A percentile compares a stretch with the other conserved stretches of the same genome.
Conservation (phyloP, 2,329 filamentous ascomycete genomes). For the Colletotrichum sp. region DNA sequence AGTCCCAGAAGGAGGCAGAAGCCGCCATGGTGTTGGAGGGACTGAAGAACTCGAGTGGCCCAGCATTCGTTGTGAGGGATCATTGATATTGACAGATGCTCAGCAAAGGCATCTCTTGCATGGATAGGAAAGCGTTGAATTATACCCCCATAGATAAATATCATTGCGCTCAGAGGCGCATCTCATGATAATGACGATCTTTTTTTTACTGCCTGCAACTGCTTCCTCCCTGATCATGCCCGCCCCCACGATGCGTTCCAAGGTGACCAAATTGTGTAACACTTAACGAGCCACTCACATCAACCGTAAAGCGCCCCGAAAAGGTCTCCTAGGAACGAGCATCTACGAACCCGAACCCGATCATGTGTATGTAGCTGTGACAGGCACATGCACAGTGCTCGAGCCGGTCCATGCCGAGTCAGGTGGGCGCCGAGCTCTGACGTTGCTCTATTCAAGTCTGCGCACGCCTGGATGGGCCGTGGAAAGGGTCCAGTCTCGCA, state of each 20-base stretch:
- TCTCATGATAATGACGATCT: background rate
- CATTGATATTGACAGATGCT: background rate
- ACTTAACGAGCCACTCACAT: background rate
- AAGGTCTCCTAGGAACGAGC: background rate
- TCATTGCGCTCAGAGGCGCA: background rate
- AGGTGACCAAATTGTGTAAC: background rate
- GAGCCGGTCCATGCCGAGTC: background rate
- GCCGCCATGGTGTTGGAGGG: background rate
- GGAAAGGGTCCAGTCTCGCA: background rate
- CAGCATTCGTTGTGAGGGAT: background rate
- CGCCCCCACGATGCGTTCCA: background rate
- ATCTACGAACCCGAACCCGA: background rate
- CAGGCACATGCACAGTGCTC: background rate
- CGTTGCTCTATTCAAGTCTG: background rate
- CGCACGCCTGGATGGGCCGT: background rate
- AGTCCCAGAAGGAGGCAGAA: background rate
- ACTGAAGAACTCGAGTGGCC: background rate
- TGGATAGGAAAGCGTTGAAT: background rate
- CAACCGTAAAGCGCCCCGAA: background rate
- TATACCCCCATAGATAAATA: constrained; percentile 1
- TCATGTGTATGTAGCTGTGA: background rate
- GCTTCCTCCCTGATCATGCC: background rate
- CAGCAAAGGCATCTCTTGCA: background rate
- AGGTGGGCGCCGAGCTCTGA: background rate
- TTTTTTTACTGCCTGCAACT: background rate